phyloP scores from a whole-genome alignment of 2,329 filamentous ascomycete species.

The Emergomyces pasteurianus region DNA sequence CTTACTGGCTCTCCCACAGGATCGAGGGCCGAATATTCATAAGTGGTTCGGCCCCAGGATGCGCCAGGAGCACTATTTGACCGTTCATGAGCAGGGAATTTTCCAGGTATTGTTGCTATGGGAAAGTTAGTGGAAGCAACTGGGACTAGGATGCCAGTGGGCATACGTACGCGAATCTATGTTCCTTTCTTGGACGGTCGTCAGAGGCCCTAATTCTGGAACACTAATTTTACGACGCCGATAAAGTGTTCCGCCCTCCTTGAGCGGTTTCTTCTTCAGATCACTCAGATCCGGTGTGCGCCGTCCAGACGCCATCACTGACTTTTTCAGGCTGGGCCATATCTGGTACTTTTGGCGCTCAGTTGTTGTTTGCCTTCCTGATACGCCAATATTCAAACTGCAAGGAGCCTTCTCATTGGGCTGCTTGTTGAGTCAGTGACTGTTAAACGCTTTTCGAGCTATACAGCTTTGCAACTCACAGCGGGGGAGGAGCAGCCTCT shows the following conservation, averaged over 20 bases:
- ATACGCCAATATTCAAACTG: background rate
- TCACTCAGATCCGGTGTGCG: constrained; percentile 10
- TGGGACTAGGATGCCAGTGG: background rate
- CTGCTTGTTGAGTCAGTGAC: background rate
- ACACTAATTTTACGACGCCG: constrained; percentile 14
- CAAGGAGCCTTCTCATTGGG: background rate
- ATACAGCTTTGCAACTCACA: constrained; percentile 8
- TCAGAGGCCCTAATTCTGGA: constrained; percentile 13
- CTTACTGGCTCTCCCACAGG: constrained; percentile 9
- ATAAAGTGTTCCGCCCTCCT: constrained; percentile 6
- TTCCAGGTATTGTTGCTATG: constrained; percentile 20
- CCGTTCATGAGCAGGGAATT: constrained; percentile 16
- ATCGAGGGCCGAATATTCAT: constrained; percentile 5
- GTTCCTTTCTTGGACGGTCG: constrained; percentile 11
- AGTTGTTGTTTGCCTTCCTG: constrained; percentile 7
- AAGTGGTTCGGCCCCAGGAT: constrained; percentile 6
- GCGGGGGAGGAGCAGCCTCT: constrained; percentile 12
- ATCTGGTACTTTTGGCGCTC: constrained; percentile 15
- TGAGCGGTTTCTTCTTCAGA: constrained; percentile 6
- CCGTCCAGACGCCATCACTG: constrained; percentile 5
- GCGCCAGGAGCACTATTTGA: constrained; percentile 16
- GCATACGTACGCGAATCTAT: constrained; percentile 18
- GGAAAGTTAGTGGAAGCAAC: background rate
- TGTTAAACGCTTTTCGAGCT: background rate
- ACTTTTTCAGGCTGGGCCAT: constrained; percentile 15